Conservation (phyloP, 495 filamentous ascomycete species). For the Penicillium soppii region DNA sequence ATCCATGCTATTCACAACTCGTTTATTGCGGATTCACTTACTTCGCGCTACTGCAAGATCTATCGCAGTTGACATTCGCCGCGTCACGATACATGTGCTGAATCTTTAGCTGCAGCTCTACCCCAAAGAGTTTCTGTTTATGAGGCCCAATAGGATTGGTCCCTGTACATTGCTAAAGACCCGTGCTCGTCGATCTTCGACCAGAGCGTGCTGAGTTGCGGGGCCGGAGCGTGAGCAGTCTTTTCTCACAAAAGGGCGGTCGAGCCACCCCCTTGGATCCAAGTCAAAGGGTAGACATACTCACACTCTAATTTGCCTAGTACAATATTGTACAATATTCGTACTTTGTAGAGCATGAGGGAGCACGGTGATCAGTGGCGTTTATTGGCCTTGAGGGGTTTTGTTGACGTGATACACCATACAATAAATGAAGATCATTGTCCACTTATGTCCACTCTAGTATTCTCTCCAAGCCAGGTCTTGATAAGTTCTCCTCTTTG, state of each 20-base stretch:
- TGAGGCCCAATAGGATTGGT: conserved; percentile 12
- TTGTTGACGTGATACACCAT: conserved; percentile 9
- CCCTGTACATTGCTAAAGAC: neutral
- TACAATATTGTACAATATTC: neutral
- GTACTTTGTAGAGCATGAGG: neutral
- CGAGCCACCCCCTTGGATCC: conserved; percentile 4
- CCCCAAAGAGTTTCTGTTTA: conserved; percentile 4
- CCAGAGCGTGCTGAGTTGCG: conserved; percentile 14
- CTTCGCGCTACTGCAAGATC: conserved; percentile 17
- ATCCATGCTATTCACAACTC: neutral
- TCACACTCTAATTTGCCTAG: neutral
- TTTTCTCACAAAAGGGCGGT: conserved; percentile 14
- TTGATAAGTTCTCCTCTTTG: conserved; percentile 12
- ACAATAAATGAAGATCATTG: conserved; percentile 6
- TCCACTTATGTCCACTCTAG: conserved; percentile 1
- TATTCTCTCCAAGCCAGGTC: conserved; percentile 11
- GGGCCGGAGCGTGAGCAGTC: conserved; percentile 12
- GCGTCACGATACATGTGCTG: conserved; percentile 17
- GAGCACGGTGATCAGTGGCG: conserved; percentile 6
- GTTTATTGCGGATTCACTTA: neutral
- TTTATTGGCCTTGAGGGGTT: conserved; percentile 6
- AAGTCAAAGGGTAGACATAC: neutral
- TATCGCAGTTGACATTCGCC: conserved; percentile 17
- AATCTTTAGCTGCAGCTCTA: conserved; percentile 11
- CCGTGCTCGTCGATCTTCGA: conserved; percentile 20